Base-by-base conservation (phyloP, 306 rosid genomes). In the Cicer chorassanicum region DNA sequence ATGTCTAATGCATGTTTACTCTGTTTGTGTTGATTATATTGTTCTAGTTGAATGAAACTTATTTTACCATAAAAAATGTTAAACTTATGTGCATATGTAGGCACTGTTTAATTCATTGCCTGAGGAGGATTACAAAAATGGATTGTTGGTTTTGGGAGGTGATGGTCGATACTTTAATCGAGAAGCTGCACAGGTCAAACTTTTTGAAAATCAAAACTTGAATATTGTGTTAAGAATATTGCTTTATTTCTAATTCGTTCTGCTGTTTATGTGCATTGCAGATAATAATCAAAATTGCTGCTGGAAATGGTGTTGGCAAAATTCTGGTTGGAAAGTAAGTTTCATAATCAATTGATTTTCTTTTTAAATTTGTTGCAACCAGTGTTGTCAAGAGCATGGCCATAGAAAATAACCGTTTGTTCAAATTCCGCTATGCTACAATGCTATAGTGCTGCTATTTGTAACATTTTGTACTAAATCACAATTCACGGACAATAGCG, bases 311-410 rank as follows among this genome's bases (percentile, higher is more conserved):
- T 72, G 99, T 90, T 38, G 93, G 91, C 61, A 90, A 94, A 80
- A 78, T 95, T 76, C 84, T 95, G 89, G 99, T 95, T 48, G 99
- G 99, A 73, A 88, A 87, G 99, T 95, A 84, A 86, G 91, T 82
- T 71, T 78, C 80, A 70, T 69, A 75, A 11, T 73, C 75, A 21
- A 60, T 54, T 78, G 71, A 72, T 10, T 54, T 59, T 81, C 55
- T 51, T 21, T 73, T 13, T 68, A 43, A n/a, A 57, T 69, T 71
- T 73, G 65, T 73, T 56, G 29, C 12, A 15, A 55, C 59, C 9
- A 29, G 36, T 29, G 36, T 29, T 29, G 36, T 29, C 5, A 29
- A 29, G 36, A 29, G 36, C 5, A 29, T 29, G 36, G 36, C 4
- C 36, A 29, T 2, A 4, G 36, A 29, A 29, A 29, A 29, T 29